Conservation (phyloP, 2,329 filamentous ascomycete species). For the Trichocomaceae sp. region DNA sequence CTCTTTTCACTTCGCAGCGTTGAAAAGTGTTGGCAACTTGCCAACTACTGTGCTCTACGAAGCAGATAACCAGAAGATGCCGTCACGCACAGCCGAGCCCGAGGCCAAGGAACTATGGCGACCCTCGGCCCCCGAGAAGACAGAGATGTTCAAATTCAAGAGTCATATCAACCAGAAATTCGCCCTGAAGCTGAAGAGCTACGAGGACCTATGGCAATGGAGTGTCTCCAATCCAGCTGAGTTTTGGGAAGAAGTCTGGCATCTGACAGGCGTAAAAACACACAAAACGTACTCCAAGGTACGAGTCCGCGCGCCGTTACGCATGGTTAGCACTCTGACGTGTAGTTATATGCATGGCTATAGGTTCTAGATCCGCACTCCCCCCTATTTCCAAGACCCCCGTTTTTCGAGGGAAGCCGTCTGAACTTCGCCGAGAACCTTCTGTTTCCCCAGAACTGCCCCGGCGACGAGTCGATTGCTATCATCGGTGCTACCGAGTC, state of each 20-base stretch:
- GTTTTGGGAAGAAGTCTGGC: conserved; percentile 85
- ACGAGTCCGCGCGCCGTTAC: conserved; percentile 13
- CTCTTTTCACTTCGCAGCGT: background rate
- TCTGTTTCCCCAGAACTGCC: conserved; percentile 62
- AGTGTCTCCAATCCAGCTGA: conserved; percentile 66
- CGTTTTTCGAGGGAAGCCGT: conserved; percentile 71
- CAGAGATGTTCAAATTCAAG: conserved; percentile 67
- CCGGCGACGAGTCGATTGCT: conserved; percentile 56
- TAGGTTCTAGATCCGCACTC: conserved; percentile 63
- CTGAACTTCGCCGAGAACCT: conserved; percentile 96
- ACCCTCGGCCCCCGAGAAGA: conserved; percentile 60
- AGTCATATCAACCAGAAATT: conserved; percentile 63
- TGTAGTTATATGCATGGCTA: background rate
- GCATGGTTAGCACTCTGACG: background rate
- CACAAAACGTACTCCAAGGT: conserved; percentile 50
- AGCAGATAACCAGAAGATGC: background rate
- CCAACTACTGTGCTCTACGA: background rate
- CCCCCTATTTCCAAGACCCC: conserved; percentile 76
- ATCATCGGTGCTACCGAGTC: conserved; percentile 78
- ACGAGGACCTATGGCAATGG: conserved; percentile 76
- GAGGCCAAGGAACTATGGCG: conserved; percentile 57
- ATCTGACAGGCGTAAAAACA: conserved; percentile 68
- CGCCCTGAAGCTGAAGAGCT: conserved; percentile 55
- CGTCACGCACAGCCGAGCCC: conserved; percentile 4
- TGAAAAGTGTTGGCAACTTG: too few relatives aligned